Base-by-base conservation (phyloP, 2,329 filamentous ascomycete species). In the Neonectria ditissima region DNA sequence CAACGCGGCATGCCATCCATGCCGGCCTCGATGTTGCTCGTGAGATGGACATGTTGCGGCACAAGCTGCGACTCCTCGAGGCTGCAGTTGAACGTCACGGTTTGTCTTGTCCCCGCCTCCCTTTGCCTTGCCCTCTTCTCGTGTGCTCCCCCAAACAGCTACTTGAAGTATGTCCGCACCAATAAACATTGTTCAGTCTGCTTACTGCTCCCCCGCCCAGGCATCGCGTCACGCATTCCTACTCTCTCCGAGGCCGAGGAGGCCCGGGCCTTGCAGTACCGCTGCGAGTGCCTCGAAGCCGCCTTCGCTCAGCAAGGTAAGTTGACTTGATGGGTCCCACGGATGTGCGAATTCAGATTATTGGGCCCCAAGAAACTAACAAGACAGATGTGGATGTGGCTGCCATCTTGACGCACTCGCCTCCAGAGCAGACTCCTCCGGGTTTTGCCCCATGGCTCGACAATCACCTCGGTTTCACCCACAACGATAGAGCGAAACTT, bases 271-370 rank as follows among this genome's bases (percentile, higher is more conserved):
- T 76, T 88, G 56, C 86, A 88, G 73, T 86, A 88, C 70, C 83
- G 83, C 67, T 87, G 86, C 76, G 86, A 88, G 76, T 86, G 84
- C 73, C 82, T 88, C 58, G 85, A 88, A 71, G 79, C 79, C 55
- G 82, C 81, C 59, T 84, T 85, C 69, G 73, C 85, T 55, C 74
- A 77, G 62, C 72, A 78, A 65, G 71, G 77, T 79, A 69, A 66
- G 72, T 70, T 20, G 22, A 39, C 20, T 26, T 34, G 37, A 34
- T 55, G 32, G n/a, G 28, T 47, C 41, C 22, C 10, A 20, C 22
- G 37, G 9, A 16, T 24, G 18, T 51, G 24, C 45, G n/a, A 30
- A 48, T 41, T 34, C 20, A 18, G 52, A 20, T 51, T 51, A 39
- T 62, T 32, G 43, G 37, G 45, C 22, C 50, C 10, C 16, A 37